Evolutionary conservation across 2,329 filamentous ascomycete genomes (phyloP), one percentile per base, ranked within the genome.

Genomic region (Fusarium piperis): DNA sequence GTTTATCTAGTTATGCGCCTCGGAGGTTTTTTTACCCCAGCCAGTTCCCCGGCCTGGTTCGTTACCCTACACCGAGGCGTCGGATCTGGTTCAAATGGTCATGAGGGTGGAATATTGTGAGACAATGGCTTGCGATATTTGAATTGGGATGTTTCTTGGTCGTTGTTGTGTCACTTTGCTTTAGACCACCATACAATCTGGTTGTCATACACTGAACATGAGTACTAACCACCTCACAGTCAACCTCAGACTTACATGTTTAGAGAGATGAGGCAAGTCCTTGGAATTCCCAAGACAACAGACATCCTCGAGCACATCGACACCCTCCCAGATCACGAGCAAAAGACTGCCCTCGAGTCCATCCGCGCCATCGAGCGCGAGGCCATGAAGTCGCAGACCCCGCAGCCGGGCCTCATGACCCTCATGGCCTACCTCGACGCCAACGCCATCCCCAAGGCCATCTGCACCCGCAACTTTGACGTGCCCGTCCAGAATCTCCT

Each of bases 241-340:
- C 85, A 95, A 64, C 95, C 95, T 0, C 95, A 98, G 82, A 96
- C 93, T 75, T 94, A 97, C 87, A 99, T 98, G 95, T 98, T 98
- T 82, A 81, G 83, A 20, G 88, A 97, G 78, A 98, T 99, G 95
- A 92, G 91, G 71, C 79, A 83, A 15, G 91, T 90, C 9, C 88
- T 98, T 16, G 86, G 85, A 56, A 98, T 98, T 74, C 80, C 89
- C 69, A 92, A 91, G 79, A 82, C 85, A 36, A 84, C 86, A 77
- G 96, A 99, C 82, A 98, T 99, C 78, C 91, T 99, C 44, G 91
- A 94, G 68, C 93, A 98, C 83, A 91, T 98, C 78, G 91, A 94
- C 79, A 83, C 86, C 3, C 90, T 98, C 0, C 90, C 94, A 0
- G 75, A 82, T 0, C 81, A 88, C 13, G 77, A 81, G 58, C 91